Base-by-base conservation (phyloP, 1,284 basidiomycete species). In the Rhodotorula glutinis region DNA sequence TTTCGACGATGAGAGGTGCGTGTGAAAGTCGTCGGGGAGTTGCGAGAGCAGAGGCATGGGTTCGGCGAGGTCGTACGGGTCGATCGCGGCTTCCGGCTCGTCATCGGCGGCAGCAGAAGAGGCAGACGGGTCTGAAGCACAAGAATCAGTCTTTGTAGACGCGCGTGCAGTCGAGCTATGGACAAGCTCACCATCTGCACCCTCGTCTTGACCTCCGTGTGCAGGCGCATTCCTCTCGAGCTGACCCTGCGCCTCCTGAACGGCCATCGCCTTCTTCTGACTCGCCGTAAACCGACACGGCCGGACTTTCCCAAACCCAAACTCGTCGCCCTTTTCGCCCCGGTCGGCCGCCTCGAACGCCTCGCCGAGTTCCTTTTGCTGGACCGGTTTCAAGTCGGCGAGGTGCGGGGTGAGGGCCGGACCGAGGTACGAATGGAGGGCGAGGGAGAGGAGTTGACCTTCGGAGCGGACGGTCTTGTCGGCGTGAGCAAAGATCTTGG, bases 401-500 rank as follows among this genome's bases (percentile, higher is more conserved):
- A 99, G 81, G 80, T 88, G 92, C 53, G 92, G 86, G 63, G 92
- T 62, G 67, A 98, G 88, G 1, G 88, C 89, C 2, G 89, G 82
- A 29, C 96, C 96, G 71, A 98, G 87, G 78, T 87, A 94, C 71
- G 89, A 88, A 81, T 98, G 95, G 10, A 98, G 80, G 5, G 84
- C 82, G 73, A 89, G 86, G 0, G 87, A 84, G 25, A 99, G 87
- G 49, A 83, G 81, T 0, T 86, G 87, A 46, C 93, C 95, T 80
- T 99, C 96, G 2, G 92, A 87, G 68, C 96, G 89, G 57, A 99
- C 96, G 44, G 86, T 90, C 81, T 98, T 98, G 81, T 99, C 96
- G 19, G 87, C 88, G 76, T 99, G 96, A 4, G 86, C 88, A 74
- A 98, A 99, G 66, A 98, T 91, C 80, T 93, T 96, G 23, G 93